Conservation (phyloP, 78 protist genomes). For the Dictyostelium intermedium region DNA sequence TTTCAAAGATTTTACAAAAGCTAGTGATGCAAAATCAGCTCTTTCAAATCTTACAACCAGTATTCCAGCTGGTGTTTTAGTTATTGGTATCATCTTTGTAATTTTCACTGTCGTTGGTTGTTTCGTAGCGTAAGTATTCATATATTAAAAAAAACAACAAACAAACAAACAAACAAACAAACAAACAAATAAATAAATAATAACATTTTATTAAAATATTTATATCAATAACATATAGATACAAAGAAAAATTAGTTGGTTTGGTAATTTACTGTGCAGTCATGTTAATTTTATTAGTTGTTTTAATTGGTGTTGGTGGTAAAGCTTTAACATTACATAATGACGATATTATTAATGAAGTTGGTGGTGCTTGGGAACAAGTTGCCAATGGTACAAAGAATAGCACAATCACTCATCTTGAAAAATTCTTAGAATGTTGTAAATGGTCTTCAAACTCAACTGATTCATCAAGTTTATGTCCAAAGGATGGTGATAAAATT, state of each 20-base stretch:
- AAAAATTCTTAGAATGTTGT: constrained; percentile 36
- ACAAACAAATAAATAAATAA: too few relatives aligned
- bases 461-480: not conserved
- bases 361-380: constrained; percentile 16
- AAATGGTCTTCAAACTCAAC: not conserved
- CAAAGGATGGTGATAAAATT: not conserved
- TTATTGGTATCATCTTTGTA: constrained; percentile 61
- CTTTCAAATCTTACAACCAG: not conserved
- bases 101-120: constrained; percentile 58
- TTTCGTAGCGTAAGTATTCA: constrained; percentile 18
- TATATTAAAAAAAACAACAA: too few relatives aligned
- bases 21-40: not conserved
- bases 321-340: constrained; percentile 47
- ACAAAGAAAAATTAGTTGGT: constrained; percentile 59
- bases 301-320: constrained; percentile 80
- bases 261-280: constrained; percentile 51
- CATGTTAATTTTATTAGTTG: constrained; percentile 55
- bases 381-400: not conserved
- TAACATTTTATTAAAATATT: too few relatives aligned
- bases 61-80: constrained; percentile 57
- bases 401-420: not conserved
- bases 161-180: too few relatives aligned
- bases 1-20: constrained; percentile 9
- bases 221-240: not conserved
- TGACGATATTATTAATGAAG: not conserved